Evolutionary conservation across 306 rosid species (phyloP), one percentile per base, ranked within the genome.

Genomic region (Glycine soja): DNA sequence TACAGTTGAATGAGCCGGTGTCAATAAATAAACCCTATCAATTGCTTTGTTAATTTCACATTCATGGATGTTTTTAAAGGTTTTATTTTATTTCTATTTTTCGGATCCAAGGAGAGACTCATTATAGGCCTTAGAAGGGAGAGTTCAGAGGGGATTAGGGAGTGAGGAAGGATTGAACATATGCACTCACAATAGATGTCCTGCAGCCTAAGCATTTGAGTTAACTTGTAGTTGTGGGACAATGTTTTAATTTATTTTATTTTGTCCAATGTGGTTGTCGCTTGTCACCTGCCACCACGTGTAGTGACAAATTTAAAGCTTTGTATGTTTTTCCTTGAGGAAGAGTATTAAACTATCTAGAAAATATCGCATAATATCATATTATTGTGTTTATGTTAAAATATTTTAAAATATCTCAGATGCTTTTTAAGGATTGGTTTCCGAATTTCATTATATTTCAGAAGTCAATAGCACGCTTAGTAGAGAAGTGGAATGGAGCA

Each of bases 11-110:
- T 61, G 40, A 13, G 16, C 34, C 8, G 2, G 50, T 80, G 11
- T n/a, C 43, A 16, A 69, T 38, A 73, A 52, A 11, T 74, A 24
- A 24, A 24, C 30, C 75, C 15, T 10, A 64, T 36, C 74, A 54
- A 6, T 66, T 74, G 32, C 38, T 7, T 42, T 48, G 56, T n/a
- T 52, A 59, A 71, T 61, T 24, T 73, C 77, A 38, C 10, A 38
- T 50, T 42, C 53, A 7, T 19, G 18, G 64, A 16, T 63, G 56
- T 70, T 40, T 68, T 32, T n/a, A 14, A 56, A 56, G 59, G 76
- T 30, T 34, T 18, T 34, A 24, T 24, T 24, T 24, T 24, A 24
- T 24, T 24, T 24, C 30, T 76, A 10, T 2, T 67, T 43, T n/a
- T 15, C 30, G 72, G 32, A 40, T 66, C 32, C 70, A 14, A 36